phyloP scores from a whole-genome alignment of 345 rosid genomes.

The Anastatica hierochuntica region DNA sequence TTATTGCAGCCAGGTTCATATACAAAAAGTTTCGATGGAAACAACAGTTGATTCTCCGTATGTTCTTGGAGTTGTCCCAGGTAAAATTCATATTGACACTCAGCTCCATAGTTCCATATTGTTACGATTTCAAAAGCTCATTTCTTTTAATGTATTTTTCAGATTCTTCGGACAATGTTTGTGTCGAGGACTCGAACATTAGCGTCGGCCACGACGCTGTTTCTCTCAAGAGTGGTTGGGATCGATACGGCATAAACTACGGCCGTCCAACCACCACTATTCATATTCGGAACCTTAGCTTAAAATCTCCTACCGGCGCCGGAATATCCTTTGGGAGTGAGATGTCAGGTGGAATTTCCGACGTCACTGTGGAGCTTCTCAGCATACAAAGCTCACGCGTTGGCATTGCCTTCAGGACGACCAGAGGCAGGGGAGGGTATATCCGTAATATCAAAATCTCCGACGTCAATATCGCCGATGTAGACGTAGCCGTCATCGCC shows the following conservation, averaged over 20 bases:
- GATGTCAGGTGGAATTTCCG: constrained; percentile 91
- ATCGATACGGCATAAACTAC: constrained; percentile 73
- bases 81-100: constrained; percentile 23
- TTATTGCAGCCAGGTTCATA: constrained; percentile 43
- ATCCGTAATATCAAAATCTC: constrained; percentile 51
- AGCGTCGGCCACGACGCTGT: constrained; percentile 65
- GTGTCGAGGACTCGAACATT: constrained; percentile 72
- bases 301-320: constrained; percentile 68
- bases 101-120: neutral
- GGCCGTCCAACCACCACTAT: constrained; percentile 50
- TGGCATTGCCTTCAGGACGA: constrained; percentile 66
- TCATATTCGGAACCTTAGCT: constrained; percentile 49
- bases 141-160: neutral
- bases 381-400: constrained; percentile 37
- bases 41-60: constrained; percentile 51
- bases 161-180: constrained; percentile 85
- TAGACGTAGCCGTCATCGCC: constrained; percentile 43
- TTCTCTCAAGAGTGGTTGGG: constrained; percentile 96
- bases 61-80: constrained; percentile 77
- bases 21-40: constrained; percentile 32
- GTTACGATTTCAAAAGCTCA: neutral
- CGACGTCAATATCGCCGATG: constrained; percentile 30
- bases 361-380: constrained; percentile 42
- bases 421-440: constrained; percentile 80
- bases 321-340: constrained; percentile 84